Conservation (phyloP, 169 alveolate species). For the Pseudocohnilembus persalinus region DNA sequence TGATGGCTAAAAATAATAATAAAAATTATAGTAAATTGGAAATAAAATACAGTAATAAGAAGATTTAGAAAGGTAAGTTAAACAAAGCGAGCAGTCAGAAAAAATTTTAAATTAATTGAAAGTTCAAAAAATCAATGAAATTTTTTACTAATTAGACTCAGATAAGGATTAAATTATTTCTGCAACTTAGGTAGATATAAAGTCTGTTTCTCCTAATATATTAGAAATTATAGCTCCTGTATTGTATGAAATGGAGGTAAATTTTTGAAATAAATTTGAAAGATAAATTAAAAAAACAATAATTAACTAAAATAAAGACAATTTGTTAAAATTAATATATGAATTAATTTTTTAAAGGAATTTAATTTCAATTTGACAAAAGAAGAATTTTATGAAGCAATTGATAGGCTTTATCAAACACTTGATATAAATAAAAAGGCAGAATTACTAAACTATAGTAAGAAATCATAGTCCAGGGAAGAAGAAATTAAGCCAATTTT, state of each 20-base stretch:
- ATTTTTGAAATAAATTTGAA: background rate
- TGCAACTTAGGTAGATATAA: background rate
- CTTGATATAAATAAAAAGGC: background rate
- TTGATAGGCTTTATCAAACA: background rate
- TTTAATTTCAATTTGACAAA: background rate
- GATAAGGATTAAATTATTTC: background rate
- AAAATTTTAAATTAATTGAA: too few relatives aligned
- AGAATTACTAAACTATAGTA: background rate
- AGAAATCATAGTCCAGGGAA: background rate
- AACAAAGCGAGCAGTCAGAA: background rate
- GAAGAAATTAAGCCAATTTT: background rate
- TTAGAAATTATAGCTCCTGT: background rate
- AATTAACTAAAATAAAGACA: too few relatives aligned
- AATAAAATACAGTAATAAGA: background rate
- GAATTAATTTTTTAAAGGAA: too few relatives aligned
- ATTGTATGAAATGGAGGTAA: background rate
- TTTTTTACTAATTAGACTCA: background rate
- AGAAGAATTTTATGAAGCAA: background rate
- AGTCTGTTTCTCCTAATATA: background rate
- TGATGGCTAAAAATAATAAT: background rate
- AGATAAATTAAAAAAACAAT: too few relatives aligned
- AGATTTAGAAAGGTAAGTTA: too few relatives aligned
- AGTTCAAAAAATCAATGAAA: background rate
- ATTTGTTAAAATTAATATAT: too few relatives aligned
- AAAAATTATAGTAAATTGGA: background rate